A percentile compares a stretch with the other conserved stretches of the same genome.
phyloP scores from a whole-genome alignment of 495 filamentous ascomycete genomes.

The Talaromyces ruber region DNA sequence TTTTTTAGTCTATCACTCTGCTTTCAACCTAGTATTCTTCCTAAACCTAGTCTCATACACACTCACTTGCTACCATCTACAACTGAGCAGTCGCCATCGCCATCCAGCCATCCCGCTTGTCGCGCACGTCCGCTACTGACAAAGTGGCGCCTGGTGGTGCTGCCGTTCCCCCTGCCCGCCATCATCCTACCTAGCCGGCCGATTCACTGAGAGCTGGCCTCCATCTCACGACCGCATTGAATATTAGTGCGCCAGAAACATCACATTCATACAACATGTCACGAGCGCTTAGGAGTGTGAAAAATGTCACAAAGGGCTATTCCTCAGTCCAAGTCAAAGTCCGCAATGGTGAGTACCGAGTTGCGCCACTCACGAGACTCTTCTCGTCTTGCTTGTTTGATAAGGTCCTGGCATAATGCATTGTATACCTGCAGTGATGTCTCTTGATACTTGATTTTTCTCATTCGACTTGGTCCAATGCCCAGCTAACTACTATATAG shows the following conservation, averaged over 20 bases:
- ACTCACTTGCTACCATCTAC: not conserved
- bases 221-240: not conserved
- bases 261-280: constrained; percentile 57
- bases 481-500: constrained; percentile 32
- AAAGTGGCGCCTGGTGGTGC: constrained; percentile 13
- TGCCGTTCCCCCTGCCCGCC: not conserved
- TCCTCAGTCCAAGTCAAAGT: constrained; percentile 97
- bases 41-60: not conserved
- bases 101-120: constrained; percentile 9
- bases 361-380: not conserved
- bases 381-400: not conserved
- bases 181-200: not conserved
- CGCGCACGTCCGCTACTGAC: not conserved
- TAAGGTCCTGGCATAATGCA: not conserved
- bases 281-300: constrained; percentile 94
- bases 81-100: constrained; percentile 8
- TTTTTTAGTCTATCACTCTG: not conserved
- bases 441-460: not conserved
- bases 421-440: not conserved
- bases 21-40: not conserved
- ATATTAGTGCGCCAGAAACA: not conserved
- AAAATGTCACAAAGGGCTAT: constrained; percentile 99
- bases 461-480: not conserved
- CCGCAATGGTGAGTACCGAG: constrained; percentile 75
- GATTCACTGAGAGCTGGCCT: constrained; percentile 4